Evolutionary conservation across 2,329 filamentous ascomycete genomes (phyloP).

Genomic region (Lasiodiplodia gonubiensis): DNA sequence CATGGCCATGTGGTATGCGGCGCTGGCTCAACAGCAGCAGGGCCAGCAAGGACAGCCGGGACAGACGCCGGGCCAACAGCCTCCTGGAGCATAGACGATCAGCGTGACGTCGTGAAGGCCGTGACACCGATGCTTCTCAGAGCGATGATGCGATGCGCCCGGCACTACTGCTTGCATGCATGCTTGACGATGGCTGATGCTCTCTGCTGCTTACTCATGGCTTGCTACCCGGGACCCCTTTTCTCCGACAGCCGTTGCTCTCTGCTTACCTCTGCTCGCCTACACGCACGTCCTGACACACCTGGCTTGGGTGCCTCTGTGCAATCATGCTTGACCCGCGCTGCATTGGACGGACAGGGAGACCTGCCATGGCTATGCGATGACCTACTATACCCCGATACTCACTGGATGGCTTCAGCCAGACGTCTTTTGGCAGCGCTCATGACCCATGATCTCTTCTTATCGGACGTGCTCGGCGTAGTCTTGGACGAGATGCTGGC

Average conservation of each 20-base stretch:
- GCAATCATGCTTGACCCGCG: conserved; percentile 29
- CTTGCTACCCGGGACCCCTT: conserved; percentile 22
- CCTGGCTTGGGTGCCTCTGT: conserved; percentile 18
- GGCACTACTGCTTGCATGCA: conserved; percentile 45
- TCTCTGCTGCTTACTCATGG: conserved; percentile 29
- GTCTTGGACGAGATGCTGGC: conserved; percentile 5
- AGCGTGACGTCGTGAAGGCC: conserved; percentile 37
- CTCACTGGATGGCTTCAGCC: conserved; percentile 25
- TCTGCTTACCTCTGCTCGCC: conserved; percentile 21
- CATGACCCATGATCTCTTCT: conserved; percentile 25
- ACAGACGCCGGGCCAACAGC: conserved; percentile 34
- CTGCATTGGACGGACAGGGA: conserved; percentile 22
- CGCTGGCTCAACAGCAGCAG: conserved; percentile 60
- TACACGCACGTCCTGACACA: conserved; percentile 15
- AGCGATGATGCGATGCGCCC: conserved; percentile 32
- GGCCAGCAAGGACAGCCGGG: conserved; percentile 26
- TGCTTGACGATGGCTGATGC: conserved; percentile 38
- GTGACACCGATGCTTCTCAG: conserved; percentile 46
- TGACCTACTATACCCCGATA: conserved; percentile 27
- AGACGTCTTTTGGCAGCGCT: conserved; percentile 21
- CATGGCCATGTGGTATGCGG: conserved; percentile 80
- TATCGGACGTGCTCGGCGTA: conserved; percentile 14
- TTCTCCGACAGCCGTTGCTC: conserved; percentile 28
- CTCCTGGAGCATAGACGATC: conserved; percentile 42
- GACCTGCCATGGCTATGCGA: conserved; percentile 29